Base-by-base conservation (phyloP, 306 rosid species). In the Gillenia trifoliata region DNA sequence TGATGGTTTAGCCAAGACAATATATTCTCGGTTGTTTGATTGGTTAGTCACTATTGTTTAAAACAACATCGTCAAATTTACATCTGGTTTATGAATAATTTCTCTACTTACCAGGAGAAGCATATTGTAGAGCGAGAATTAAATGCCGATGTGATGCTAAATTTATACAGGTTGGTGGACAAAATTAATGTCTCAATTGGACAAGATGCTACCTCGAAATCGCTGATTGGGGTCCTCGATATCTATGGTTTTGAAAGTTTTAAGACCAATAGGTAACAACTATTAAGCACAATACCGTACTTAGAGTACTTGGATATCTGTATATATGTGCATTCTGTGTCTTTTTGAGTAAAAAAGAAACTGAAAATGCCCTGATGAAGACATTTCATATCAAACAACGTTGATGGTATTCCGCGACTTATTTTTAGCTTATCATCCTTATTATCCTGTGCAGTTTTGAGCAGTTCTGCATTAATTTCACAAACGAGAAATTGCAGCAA, bases 181-280 rank as follows among this genome's bases (percentile, higher is more conserved):
- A 94, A 90, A 85, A 94, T 94, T 80, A 94, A 94, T 67, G 83
- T 63, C 76, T 94, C 99, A 73, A 94, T 94, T 31, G 99, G 99
- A 70, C 99, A 94, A 83, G 99, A 94, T 79, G 77, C 93, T 68
- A 81, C 49, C 70, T 94, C 99, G 36, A 94, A 89, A 78, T 87
- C 84, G 73, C 83, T 94, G 83, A 94, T 94, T 62, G 99, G 99
- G 71, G 99, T 94, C 75, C 99, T 94, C 79, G 99, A 94, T 71
- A 94, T 94, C 81, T 94, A 94, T 77, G 99, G 99, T 79, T 94
- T 94, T 63, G 99, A 94, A 87, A 94, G 97, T 87, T 94, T 94
- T 84, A 94, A 92, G 83, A 76, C 87, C 71, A 94, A 94, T 87
- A 94, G 99, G 99, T 94, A 94, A 83, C 73, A 70, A 74, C 31